These are phyloP conservation scores for Beverwykella pulmonaria DNA, from an alignment of 495 filamentous ascomycete genomes.

Conservation along the genomic window DNA sequence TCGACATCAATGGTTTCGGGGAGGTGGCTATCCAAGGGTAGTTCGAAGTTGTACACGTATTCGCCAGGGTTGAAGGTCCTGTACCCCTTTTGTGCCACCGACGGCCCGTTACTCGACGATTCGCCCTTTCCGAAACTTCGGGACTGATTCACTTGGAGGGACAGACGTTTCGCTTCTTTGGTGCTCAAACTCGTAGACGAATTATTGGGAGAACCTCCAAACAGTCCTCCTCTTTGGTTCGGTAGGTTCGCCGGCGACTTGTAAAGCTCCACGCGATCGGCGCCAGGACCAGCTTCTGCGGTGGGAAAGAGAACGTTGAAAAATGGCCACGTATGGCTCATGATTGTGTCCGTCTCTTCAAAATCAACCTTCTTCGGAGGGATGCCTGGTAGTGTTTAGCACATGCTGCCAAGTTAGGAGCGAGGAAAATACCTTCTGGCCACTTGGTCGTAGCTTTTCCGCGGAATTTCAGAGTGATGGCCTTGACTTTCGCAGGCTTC, in stretches of 20 bases:
- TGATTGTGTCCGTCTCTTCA: conserved; percentile 76
- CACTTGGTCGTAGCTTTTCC: conserved; percentile 90
- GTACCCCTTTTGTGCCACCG: conserved; percentile 84
- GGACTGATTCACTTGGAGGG: conserved; percentile 77
- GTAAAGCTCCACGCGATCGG: conserved; percentile 60
- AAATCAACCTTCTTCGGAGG: conserved; percentile 84
- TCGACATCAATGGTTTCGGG: conserved; percentile 92
- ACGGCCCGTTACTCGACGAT: conserved; percentile 55
- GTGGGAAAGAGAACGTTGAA: conserved; percentile 72
- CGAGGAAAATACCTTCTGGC: conserved; percentile 73
- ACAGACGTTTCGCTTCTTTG: conserved; percentile 66
- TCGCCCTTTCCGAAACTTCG: conserved; percentile 88
- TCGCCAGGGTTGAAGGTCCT: conserved; percentile 86
- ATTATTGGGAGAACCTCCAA: conserved; percentile 55
- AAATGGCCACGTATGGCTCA: conserved; percentile 77
- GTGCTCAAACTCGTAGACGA: conserved; percentile 49
- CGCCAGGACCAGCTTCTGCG: conserved; percentile 66
- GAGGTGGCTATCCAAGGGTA: conserved; percentile 87
- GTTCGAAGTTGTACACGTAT: conserved; percentile 93
- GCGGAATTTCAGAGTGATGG: conserved; percentile 82
- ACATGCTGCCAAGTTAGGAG: not conserved
- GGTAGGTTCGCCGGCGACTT: conserved; percentile 36
- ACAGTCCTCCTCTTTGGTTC: conserved; percentile 11
- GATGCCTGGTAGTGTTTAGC: conserved; percentile 62
- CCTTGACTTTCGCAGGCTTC: conserved; percentile 92